Evolutionary conservation across 768 basidiomycete genomes (phyloP).

Genomic region (Arthromyces matolae): DNA sequence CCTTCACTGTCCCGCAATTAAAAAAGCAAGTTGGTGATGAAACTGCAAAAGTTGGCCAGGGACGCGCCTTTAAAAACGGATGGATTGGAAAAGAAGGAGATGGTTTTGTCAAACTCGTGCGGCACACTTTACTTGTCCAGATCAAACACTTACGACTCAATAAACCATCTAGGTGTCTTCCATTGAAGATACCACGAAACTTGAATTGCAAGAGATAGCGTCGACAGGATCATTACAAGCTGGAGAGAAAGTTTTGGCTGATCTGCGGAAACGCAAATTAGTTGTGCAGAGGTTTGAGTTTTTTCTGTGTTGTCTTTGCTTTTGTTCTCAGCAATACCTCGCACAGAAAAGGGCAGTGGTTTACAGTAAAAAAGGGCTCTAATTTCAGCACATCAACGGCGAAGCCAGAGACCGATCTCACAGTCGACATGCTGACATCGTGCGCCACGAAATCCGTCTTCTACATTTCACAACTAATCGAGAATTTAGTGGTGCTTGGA

Average conservation of each 20-base stretch:
- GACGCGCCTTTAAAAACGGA: slow-evolving; percentile 92
- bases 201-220: slow-evolving; percentile 70
- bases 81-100: slow-evolving; percentile 93
- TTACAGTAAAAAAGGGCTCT: slow-evolving; percentile 79
- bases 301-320: not conserved
- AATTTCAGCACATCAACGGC: slow-evolving; percentile 87
- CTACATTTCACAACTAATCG: not conserved
- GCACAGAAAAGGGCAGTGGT: slow-evolving; percentile 93
- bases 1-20: slow-evolving; percentile 64
- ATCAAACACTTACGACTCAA: slow-evolving; percentile 5
- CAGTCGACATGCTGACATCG: slow-evolving; percentile 92
- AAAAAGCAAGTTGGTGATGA: slow-evolving; percentile 82
- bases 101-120: slow-evolving; percentile 80
- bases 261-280: slow-evolving; percentile 90
- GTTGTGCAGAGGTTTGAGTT: slow-evolving; percentile 67
- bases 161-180: slow-evolving; percentile 44
- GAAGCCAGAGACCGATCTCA: slow-evolving; percentile 95
- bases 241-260: slow-evolving; percentile 81
- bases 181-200: slow-evolving; percentile 72
- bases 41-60: slow-evolving; percentile 89
- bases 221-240: slow-evolving; percentile 65
- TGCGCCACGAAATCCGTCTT: slow-evolving; percentile 35
- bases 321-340: slow-evolving; percentile 4
- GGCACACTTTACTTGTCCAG: slow-evolving; percentile 32
- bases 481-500: slow-evolving; percentile 80